Evolutionary conservation across 1,139 yeast species (phyloP).

Genomic region (Meyerozyma athensensis): DNA sequence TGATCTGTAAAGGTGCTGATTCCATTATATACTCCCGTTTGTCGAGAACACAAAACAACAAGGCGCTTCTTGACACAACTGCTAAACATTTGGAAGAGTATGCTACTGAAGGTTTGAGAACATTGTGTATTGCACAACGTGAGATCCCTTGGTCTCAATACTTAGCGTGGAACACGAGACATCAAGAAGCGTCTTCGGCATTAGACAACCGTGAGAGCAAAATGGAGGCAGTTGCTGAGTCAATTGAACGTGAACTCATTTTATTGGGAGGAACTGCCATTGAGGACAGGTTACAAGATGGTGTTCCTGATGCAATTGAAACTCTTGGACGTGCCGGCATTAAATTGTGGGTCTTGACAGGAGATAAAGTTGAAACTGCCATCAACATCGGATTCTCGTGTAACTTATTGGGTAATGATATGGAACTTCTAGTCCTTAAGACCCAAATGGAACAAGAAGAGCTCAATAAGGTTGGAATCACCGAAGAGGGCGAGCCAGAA

Average conservation of each 20-base stretch:
- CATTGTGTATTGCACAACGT: constrained; percentile 44
- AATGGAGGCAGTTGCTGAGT: constrained; percentile 46
- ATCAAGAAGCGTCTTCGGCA: constrained; percentile 38
- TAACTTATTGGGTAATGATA: constrained; percentile 44
- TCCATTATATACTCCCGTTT: constrained; percentile 42
- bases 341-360: constrained; percentile 48
- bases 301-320: constrained; percentile 46
- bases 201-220: constrained; percentile 39
- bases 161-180: constrained; percentile 39
- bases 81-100: constrained; percentile 39
- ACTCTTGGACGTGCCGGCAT: constrained; percentile 45
- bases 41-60: constrained; percentile 28
- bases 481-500: constrained; percentile 20
- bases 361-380: constrained; percentile 50
- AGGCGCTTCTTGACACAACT: constrained; percentile 28
- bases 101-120: constrained; percentile 47
- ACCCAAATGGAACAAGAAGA: constrained; percentile 14
- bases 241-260: constrained; percentile 40
- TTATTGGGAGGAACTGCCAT: constrained; percentile 51
- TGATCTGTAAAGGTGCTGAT: constrained; percentile 49
- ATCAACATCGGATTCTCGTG: constrained; percentile 49
- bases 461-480: constrained; percentile 18
- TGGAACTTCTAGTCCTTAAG: constrained; percentile 28
- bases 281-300: constrained; percentile 48
- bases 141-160: constrained; percentile 41